Evolutionary conservation across 192 early-diverging fungal genomes (phyloP).

Genomic region (Dissophora globulifera): DNA sequence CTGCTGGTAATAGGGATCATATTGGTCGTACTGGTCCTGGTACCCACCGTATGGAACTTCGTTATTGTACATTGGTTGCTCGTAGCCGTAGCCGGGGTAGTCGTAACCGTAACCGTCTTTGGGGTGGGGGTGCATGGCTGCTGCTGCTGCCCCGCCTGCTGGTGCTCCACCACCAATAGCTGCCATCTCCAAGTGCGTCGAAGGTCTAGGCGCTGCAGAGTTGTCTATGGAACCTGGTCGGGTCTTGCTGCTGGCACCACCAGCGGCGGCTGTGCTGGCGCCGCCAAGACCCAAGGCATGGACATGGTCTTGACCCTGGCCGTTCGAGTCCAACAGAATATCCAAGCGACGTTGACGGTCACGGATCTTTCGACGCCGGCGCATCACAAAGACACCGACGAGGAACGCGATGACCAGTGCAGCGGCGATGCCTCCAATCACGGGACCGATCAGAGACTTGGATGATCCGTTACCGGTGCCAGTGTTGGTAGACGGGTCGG

Average conservation of each 20-base stretch:
- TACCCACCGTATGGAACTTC: slow-evolving; percentile 27
- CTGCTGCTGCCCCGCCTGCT: background rate
- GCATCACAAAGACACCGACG: slow-evolving; percentile 45
- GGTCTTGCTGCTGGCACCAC: background rate
- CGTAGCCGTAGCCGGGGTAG: no score
- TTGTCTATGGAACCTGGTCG: background rate
- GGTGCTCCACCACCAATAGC: slow-evolving; percentile 6
- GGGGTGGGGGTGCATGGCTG: background rate
- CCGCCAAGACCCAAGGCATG: slow-evolving; percentile 3
- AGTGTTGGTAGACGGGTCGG: background rate
- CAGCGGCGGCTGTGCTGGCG: background rate
- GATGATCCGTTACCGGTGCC: background rate
- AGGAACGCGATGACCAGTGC: slow-evolving; percentile 33
- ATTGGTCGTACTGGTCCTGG: slow-evolving; percentile 32
- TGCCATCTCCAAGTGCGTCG: slow-evolving; percentile 27
- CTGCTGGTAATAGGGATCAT: slow-evolving; percentile 41
- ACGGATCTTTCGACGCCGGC: slow-evolving; percentile 16
- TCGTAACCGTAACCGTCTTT: slow-evolving; percentile 17
- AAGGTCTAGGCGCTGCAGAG: background rate
- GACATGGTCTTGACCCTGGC: slow-evolving; percentile 5
- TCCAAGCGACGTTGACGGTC: slow-evolving; percentile 32
- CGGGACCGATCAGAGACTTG: slow-evolving; percentile 25
- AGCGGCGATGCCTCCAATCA: slow-evolving; percentile 40
- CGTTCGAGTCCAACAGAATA: slow-evolving; percentile 21
- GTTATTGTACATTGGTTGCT: slow-evolving; percentile 24